Evolutionary conservation across 805 yeast species (phyloP).

Genomic region (Blastobotrys muscicola): DNA sequence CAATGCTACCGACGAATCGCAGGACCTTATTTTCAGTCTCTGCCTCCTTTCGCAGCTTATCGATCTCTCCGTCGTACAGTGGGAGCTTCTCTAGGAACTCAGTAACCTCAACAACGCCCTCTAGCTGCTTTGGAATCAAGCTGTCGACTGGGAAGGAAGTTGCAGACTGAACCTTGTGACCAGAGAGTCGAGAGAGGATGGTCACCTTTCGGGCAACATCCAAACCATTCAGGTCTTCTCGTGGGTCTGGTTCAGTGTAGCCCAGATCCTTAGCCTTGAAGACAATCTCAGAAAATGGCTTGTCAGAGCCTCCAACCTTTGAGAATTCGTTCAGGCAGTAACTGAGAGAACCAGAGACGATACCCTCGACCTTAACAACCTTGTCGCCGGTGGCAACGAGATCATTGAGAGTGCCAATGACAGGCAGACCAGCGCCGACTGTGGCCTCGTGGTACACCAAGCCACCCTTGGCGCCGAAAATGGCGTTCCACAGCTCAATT

Average conservation of each 20-base stretch:
- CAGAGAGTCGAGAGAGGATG: conserved; percentile 87
- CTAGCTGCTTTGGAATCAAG: conserved; percentile 80
- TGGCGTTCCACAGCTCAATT: conserved; percentile 62
- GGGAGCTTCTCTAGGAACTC: conserved; percentile 80
- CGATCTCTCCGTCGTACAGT: conserved; percentile 70
- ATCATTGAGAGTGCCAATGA: conserved; percentile 81
- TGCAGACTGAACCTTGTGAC: conserved; percentile 76
- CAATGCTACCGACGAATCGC: conserved; percentile 89
- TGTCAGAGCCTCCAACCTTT: conserved; percentile 43
- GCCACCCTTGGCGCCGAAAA: conserved; percentile 51
- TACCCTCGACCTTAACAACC: conserved; percentile 87
- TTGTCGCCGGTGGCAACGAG: conserved; percentile 88
- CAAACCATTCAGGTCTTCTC: conserved; percentile 96
- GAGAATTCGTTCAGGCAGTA: conserved; percentile 93
- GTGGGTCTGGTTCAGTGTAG: conserved; percentile 98
- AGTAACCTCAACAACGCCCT: conserved; percentile 45
- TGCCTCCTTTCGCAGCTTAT: conserved; percentile 69
- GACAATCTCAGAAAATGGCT: conserved; percentile 85
- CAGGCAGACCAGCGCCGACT: conserved; percentile 97
- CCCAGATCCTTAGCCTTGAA: conserved; percentile 82
- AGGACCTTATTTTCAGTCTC: conserved; percentile 76
- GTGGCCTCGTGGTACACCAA: conserved; percentile 96
- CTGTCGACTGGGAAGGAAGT: conserved; percentile 91
- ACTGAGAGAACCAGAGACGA: conserved; percentile 90
- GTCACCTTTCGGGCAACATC: conserved; percentile 99